Evolutionary conservation across 345 rosid species (phyloP).

Genomic region (Arabidopsis suecica): DNA sequence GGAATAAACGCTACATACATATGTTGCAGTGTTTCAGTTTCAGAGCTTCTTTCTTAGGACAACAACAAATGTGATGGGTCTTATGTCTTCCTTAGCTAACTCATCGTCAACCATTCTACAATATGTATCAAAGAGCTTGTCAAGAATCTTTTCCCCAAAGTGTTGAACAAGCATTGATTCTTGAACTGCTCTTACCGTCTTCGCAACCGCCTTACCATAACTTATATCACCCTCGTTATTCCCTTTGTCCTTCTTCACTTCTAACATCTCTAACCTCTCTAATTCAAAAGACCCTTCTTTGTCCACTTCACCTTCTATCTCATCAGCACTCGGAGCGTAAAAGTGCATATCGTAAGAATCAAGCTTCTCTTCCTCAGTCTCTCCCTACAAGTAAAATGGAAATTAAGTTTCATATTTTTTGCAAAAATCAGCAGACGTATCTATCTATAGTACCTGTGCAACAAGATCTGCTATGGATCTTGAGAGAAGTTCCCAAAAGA

Average conservation of each 20-base stretch:
- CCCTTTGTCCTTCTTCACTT: constrained; percentile 43
- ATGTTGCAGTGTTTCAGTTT: neutral
- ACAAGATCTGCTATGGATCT: constrained; percentile 61
- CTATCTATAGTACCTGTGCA: constrained; percentile 50
- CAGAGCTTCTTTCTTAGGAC: constrained; percentile 65
- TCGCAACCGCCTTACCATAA: constrained; percentile 70
- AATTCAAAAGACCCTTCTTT: constrained; percentile 66
- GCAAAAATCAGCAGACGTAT: neutral
- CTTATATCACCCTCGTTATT: constrained; percentile 40
- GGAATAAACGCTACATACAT: neutral
- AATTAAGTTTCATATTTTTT: constrained; percentile 20
- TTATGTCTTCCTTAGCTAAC: constrained; percentile 61
- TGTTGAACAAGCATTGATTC: constrained; percentile 73
- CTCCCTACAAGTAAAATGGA: constrained; percentile 54
- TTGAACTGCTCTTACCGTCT: constrained; percentile 83
- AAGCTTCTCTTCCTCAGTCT: constrained; percentile 65
- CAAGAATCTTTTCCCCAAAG: constrained; percentile 71
- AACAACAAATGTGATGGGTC: constrained; percentile 62
- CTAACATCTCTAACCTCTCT: constrained; percentile 60
- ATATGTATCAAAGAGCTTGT: constrained; percentile 64
- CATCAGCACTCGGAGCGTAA: constrained; percentile 72
- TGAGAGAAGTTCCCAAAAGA: constrained; percentile 77
- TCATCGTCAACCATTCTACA: constrained; percentile 67
- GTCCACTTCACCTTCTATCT: constrained; percentile 64
- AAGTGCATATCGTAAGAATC: constrained; percentile 78